Conservation (phyloP, 1,139 yeast genomes). For the Casaregolazyma suthepensis region DNA sequence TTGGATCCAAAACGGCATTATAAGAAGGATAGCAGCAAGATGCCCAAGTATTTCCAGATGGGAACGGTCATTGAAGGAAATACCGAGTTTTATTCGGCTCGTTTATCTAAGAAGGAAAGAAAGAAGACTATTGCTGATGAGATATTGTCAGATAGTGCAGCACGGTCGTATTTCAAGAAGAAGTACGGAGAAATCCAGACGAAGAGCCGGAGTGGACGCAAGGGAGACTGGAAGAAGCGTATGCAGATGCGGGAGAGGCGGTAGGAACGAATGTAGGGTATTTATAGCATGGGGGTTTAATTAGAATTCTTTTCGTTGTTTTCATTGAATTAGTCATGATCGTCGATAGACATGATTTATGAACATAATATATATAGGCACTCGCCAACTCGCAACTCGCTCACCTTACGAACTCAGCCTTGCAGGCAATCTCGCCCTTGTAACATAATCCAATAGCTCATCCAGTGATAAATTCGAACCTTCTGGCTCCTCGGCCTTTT, state of each 20-base stretch:
- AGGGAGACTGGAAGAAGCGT: constrained; percentile 58
- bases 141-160: constrained; percentile 63
- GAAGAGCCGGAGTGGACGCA: constrained; percentile 69
- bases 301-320: no score
- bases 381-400: no score
- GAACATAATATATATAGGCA: neutral
- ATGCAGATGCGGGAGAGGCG: constrained; percentile 53
- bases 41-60: constrained; percentile 77
- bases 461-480: constrained; percentile 27
- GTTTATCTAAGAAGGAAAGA: constrained; percentile 64
- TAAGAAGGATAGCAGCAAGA: constrained; percentile 76
- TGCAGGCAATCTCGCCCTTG: constrained; percentile 21
- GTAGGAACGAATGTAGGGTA: no score
- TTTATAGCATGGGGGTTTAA: constrained; percentile 4
- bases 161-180: constrained; percentile 74
- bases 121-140: constrained; percentile 78
- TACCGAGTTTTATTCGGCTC: constrained; percentile 68
- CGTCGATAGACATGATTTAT: neutral
- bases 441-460: constrained; percentile 25
- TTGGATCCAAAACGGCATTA: constrained; percentile 95
- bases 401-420: no score
- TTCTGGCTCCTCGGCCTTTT: constrained; percentile 8
- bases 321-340: no score
- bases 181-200: constrained; percentile 76
- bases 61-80: constrained; percentile 85